A percentile compares a stretch with the other conserved stretches of the same genome.
Conservation (phyloP, 306 rosid genomes). For the Pachyrhizus erosus region DNA sequence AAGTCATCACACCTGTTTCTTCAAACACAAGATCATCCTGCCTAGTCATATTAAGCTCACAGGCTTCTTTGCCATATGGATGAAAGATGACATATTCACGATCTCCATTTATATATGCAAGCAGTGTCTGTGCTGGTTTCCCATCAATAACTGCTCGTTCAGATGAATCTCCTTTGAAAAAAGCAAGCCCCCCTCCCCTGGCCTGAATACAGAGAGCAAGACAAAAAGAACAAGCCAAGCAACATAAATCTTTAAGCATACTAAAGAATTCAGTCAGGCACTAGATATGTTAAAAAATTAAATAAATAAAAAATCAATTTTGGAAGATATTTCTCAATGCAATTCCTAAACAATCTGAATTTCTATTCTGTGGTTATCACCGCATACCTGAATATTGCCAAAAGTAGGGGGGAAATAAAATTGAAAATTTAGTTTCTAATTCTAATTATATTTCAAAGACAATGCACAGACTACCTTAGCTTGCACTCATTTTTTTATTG, state of each 20-base stretch:
- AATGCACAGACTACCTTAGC: background rate
- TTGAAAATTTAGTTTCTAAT: background rate
- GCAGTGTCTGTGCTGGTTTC: slow-evolving; percentile 48
- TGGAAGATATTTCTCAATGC: background rate
- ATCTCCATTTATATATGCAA: slow-evolving; percentile 77
- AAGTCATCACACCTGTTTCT: slow-evolving; percentile 73
- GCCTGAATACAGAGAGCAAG: slow-evolving; percentile 56
- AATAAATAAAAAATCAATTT: background rate
- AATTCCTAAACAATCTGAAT: slow-evolving; percentile 13
- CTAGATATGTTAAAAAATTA: background rate
- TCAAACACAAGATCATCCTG: slow-evolving; percentile 51
- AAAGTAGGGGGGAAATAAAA: background rate
- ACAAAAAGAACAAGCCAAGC: background rate
- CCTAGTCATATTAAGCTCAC: slow-evolving; percentile 50
- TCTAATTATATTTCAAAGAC: slow-evolving; percentile 15
- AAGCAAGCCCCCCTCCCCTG: slow-evolving; percentile 83
- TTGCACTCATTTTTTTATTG: background rate
- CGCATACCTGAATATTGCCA: background rate
- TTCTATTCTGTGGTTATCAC: background rate
- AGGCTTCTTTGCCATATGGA: slow-evolving; percentile 61
- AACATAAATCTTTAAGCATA: slow-evolving; percentile 1
- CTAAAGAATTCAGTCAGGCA: background rate
- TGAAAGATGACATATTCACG: slow-evolving; percentile 79
- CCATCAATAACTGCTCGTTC: slow-evolving; percentile 48
- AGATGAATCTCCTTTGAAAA: slow-evolving; percentile 56